A percentile compares a stretch with the other conserved stretches of the same genome.
phyloP scores from a whole-genome alignment of 1,284 basidiomycete genomes.

The Mycena citricolor region DNA sequence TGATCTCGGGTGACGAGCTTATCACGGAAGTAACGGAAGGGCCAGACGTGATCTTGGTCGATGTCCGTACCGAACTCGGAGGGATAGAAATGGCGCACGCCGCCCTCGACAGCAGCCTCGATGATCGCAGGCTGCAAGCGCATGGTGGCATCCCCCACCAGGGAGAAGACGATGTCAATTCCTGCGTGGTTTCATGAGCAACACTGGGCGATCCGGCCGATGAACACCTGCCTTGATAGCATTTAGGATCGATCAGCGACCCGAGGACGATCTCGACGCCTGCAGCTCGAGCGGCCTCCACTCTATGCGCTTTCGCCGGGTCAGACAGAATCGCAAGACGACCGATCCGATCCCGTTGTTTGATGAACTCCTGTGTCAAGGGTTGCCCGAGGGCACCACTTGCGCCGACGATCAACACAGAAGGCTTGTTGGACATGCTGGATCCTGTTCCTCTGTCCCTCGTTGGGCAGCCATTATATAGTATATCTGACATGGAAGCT shows the following conservation, averaged over 20 bases:
- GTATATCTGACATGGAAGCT: too few relatives aligned
- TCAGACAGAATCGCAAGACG: constrained; percentile 8
- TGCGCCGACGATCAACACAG: constrained; percentile 12
- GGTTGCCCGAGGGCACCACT: constrained; percentile 6
- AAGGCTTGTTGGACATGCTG: too few relatives aligned
- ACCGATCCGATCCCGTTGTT: not conserved
- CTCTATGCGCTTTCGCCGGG: constrained; percentile 1
- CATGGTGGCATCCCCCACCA: constrained; percentile 5
- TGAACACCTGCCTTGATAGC: constrained; percentile 3
- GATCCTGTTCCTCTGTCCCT: too few relatives aligned
- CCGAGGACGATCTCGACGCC: constrained; percentile 8
- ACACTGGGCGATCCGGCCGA: not conserved
- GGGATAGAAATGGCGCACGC: constrained; percentile 9
- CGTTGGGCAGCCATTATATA: too few relatives aligned
- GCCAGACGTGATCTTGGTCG: not conserved
- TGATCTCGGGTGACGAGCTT: constrained; percentile 9
- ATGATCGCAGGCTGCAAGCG: constrained; percentile 9
- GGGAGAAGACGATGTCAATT: constrained; percentile 5
- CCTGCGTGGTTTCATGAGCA: not conserved
- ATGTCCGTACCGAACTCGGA: constrained; percentile 13
- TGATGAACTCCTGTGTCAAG: constrained; percentile 4
- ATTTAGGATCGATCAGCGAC: constrained; percentile 7
- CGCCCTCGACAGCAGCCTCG: constrained; percentile 12
- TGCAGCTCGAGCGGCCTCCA: not conserved
- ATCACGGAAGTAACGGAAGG: constrained; percentile 12